Percentiles rank a stretch among this genome's conserved stretches.
These are phyloP conservation scores for Neofusicoccum sp. DNA, from an alignment of 2,329 filamentous ascomycete species.

Conservation along the genomic window DNA sequence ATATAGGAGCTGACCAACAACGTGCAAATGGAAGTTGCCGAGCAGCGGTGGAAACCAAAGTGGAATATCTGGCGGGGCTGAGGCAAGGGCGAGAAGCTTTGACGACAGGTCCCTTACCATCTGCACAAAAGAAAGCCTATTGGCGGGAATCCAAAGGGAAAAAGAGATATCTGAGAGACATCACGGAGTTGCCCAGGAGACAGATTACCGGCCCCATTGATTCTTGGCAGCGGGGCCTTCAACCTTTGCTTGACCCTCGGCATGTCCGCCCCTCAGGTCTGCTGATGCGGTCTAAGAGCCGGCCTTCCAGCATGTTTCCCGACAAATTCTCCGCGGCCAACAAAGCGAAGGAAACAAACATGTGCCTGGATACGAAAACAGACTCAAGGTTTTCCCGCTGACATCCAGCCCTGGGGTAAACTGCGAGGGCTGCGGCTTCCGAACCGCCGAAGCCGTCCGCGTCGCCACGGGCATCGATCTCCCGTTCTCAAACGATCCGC, in stretches of 20 bases:
- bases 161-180: not conserved
- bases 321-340: not conserved
- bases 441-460: slow-evolving; percentile 15
- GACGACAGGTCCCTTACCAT: no score
- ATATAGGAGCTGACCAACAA: no score
- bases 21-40: no score
- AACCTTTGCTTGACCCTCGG: not conserved
- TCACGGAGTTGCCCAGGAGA: not conserved
- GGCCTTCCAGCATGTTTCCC: not conserved
- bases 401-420: not conserved
- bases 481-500: not conserved
- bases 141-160: not conserved
- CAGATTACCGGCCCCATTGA: not conserved
- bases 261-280: not conserved
- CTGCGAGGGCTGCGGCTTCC: slow-evolving; percentile 4
- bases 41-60: no score
- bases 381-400: not conserved
- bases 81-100: no score
- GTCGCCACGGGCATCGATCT: not conserved
- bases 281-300: not conserved
- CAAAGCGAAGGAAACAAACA: not conserved
- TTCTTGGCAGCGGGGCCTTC: no score
- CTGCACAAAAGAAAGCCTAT: no score
- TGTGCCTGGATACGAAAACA: not conserved
- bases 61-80: no score